Evolutionary conservation across 1,284 basidiomycete species (phyloP), one percentile per base, ranked within the genome.

Genomic region (Leccinum colubrinum): DNA sequence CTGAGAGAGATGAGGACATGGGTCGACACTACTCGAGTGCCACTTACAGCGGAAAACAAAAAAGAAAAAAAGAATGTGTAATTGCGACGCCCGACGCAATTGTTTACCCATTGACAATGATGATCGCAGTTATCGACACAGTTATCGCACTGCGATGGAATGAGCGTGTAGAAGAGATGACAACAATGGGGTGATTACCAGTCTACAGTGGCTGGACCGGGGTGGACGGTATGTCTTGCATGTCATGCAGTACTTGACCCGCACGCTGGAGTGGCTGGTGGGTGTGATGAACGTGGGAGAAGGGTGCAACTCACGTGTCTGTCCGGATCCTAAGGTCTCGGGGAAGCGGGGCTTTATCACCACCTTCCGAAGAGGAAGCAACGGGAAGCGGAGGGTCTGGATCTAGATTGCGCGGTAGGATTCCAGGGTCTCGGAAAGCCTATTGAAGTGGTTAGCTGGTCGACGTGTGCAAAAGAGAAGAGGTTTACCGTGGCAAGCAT

Each of bases 31-130:
- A 56, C 58, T 62, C 52, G 14, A 56, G 53, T 33, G 6, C 35
- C 35, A 84, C 91, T 75, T 72, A 94, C 91, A 9, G 85, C 83
- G 39, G 85, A 83, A 55, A 88, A 75, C 30, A 97, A 80, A 68
- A 95, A 86, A 2, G 85, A 85, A 66, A 96, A 88, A 77, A 98
- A 98, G 22, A 88, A 84, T 25, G 93, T 91, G 75, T 98, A 97
- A 74, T 97, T 97, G 56, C 94, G 87, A 56, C 91, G 85, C 3
- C 95, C 95, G 53, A 98, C 83, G 72, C 95, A 97, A 71, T 94
- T 95, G 75, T 97, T 96, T 37, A 97, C 86, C 88, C 95, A 97
- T 67, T 95, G 92, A 68, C 95, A 97, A 76, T 97, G 94, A 72
- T 96, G 94, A 72, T 96, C 90, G 69, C 86, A 89, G 22, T 88